Evolutionary conservation across 2,329 filamentous ascomycete species (phyloP).

Genomic region (Botrytis porri): DNA sequence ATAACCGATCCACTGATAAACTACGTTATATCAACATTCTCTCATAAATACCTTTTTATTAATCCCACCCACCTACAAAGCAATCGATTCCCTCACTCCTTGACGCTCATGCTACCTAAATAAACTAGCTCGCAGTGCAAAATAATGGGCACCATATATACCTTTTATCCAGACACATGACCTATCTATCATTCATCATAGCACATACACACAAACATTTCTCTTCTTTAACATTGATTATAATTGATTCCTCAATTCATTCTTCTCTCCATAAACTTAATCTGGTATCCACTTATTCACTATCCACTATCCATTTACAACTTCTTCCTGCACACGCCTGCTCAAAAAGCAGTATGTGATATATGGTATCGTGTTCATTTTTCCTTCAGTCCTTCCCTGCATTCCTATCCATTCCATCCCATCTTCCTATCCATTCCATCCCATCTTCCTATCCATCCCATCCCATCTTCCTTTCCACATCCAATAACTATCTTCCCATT

Average conservation of each 20-base stretch:
- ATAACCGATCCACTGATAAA: no score
- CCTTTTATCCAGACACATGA: no score
- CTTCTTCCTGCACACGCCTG: background rate
- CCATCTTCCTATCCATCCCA: background rate
- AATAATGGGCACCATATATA: no score
- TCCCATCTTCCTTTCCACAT: background rate
- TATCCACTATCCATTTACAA: background rate
- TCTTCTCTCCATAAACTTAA: background rate
- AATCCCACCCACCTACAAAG: no score
- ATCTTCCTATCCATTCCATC: background rate
- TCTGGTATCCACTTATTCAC: conserved; percentile 6
- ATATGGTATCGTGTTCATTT: conserved; percentile 14
- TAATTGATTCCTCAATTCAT: background rate
- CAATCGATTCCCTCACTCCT: no score
- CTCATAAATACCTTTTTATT: no score
- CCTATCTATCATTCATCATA: no score
- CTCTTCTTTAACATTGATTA: background rate
- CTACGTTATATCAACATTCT: no score
- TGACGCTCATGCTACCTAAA: no score
- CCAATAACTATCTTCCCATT: background rate
- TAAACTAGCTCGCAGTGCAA: no score
- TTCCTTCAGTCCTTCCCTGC: background rate
- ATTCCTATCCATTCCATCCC: background rate
- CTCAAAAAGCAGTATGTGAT: background rate
- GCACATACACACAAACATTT: background rate